Evolutionary conservation across 768 basidiomycete genomes (phyloP).

Genomic region (Kondoa malvinella): DNA sequence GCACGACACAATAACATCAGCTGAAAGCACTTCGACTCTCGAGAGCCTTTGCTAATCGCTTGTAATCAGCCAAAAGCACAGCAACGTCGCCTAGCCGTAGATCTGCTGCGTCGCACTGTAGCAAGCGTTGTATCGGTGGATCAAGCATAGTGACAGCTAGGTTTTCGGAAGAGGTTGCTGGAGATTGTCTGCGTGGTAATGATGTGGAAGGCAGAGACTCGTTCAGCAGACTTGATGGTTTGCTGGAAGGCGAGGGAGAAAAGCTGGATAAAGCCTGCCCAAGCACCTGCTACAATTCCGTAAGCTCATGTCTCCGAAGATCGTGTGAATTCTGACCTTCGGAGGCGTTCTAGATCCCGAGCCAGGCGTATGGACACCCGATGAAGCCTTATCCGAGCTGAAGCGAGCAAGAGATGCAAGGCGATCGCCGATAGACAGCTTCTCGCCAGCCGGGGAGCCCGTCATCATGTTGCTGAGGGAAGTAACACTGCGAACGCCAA

Average conservation of each 20-base stretch:
- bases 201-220: conserved; percentile 8
- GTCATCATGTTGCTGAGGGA: background rate
- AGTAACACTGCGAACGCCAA: conserved; percentile 4
- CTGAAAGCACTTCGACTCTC: background rate
- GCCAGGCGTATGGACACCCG: background rate
- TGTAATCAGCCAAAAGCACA: conserved; percentile 56
- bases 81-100: conserved; percentile 62
- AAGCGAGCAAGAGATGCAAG: conserved; percentile 11
- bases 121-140: conserved; percentile 52
- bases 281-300: background rate
- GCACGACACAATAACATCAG: no score
- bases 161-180: conserved; percentile 32
- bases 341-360: background rate
- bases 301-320: background rate
- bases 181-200: conserved; percentile 8
- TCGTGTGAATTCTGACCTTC: background rate
- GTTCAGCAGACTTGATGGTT: conserved; percentile 4
- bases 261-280: background rate
- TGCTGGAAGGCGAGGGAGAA: conserved; percentile 2
- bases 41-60: conserved; percentile 14
- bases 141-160: conserved; percentile 35
- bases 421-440: conserved; percentile 12
- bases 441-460: background rate
- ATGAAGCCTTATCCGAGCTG: background rate
- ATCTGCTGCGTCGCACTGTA: conserved; percentile 58